A percentile compares a stretch with the other conserved stretches of the same genome.
Conservation (phyloP, 108 stramenopile genomes). For the Skeletonema tropicum region DNA sequence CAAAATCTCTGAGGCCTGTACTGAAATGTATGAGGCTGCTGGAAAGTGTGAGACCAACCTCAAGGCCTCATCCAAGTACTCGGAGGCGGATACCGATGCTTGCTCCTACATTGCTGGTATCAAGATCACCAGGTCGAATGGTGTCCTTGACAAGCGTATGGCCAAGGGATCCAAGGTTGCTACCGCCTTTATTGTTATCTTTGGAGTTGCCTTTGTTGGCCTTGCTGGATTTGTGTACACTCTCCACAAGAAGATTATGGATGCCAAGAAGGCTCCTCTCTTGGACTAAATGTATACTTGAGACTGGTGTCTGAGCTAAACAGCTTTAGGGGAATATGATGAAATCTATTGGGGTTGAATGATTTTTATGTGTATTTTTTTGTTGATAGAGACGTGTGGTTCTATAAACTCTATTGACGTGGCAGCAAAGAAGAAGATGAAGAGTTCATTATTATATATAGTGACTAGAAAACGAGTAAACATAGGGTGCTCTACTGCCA, state of each 20-base stretch:
- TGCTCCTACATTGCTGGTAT: conserved; percentile 37
- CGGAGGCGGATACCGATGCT: conserved; percentile 11
- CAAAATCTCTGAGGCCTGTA: conserved; percentile 22
- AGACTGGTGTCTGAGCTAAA: too few species aligned
- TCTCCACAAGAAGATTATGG: conserved; percentile 32
- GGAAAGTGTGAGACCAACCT: conserved; percentile 38
- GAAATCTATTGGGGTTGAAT: not conserved
- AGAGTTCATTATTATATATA: too few species aligned
- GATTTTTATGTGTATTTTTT: not conserved
- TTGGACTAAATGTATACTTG: not conserved
- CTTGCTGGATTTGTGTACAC: conserved; percentile 60
- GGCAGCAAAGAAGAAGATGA: too few species aligned
- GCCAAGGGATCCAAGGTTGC: conserved; percentile 34
- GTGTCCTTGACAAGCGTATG: conserved; percentile 10
- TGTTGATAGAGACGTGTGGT: too few species aligned
- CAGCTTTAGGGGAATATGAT: too few species aligned
- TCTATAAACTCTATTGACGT: too few species aligned
- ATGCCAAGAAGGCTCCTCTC: conserved; percentile 12
- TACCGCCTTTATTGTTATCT: conserved; percentile 60
- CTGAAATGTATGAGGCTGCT: conserved; percentile 19
- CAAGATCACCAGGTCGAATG: conserved; percentile 18
- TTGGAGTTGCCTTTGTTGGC: conserved; percentile 48
- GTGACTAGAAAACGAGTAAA: too few species aligned
- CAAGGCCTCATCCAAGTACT: not conserved
- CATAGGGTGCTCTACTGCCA: not conserved